A percentile compares a stretch with the other conserved stretches of the same genome.
phyloP scores from a whole-genome alignment of 352 stramenopile species.

The Globisporangium takayamanum region DNA sequence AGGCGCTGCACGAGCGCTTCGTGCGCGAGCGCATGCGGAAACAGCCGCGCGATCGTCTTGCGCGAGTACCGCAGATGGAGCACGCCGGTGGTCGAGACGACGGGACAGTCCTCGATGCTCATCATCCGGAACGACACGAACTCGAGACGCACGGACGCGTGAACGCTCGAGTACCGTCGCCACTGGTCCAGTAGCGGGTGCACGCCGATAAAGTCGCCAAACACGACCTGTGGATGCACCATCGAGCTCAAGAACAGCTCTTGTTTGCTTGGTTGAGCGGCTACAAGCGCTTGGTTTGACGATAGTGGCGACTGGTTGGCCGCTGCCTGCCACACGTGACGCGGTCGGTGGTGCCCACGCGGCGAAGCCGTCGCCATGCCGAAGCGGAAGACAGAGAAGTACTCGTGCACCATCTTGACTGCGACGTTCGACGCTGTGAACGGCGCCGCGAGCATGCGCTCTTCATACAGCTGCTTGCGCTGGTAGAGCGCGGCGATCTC shows the following conservation, averaged over 20 bases:
- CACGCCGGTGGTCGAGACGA: conserved; percentile 22
- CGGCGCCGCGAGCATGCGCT: conserved; percentile 13
- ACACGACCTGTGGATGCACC: conserved; percentile 18
- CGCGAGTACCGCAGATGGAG: conserved; percentile 40
- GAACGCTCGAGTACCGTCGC: conserved; percentile 22
- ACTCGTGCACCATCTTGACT: conserved; percentile 27
- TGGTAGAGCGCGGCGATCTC: conserved; percentile 20
- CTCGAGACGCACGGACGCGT: conserved; percentile 25
- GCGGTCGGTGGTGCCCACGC: too few species aligned
- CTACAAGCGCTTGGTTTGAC: conserved; percentile 1
- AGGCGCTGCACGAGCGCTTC: conserved; percentile 38
- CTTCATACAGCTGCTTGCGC: conserved; percentile 14
- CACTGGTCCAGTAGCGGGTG: conserved; percentile 21
- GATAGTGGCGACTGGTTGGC: conserved; percentile 1
- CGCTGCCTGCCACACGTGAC: background rate
- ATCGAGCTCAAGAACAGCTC: conserved; percentile 21
- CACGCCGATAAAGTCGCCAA: conserved; percentile 16
- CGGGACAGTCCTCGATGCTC: conserved; percentile 16
- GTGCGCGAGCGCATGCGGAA: conserved; percentile 26
- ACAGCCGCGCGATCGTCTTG: conserved; percentile 42
- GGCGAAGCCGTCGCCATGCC: conserved; percentile 9
- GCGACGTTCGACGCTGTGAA: conserved; percentile 12
- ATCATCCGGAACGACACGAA: conserved; percentile 18
- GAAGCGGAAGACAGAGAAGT: conserved; percentile 31
- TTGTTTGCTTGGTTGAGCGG: conserved; percentile 10